Conservation (phyloP, 2,329 filamentous ascomycete species). For the Didymella glomerata region DNA sequence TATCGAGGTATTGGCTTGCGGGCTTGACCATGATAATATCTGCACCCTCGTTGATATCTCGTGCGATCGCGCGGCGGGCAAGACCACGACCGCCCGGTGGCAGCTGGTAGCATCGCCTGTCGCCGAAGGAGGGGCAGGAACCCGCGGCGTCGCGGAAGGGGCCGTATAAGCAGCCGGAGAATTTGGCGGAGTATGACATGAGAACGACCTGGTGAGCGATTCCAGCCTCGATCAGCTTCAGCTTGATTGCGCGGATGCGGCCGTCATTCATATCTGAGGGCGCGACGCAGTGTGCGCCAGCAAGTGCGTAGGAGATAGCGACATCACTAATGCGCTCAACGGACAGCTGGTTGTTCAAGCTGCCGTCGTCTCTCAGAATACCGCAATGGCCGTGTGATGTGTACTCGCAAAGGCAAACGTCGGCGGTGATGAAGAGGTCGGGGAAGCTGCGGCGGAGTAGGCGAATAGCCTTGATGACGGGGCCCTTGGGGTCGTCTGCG, state of each 20-base stretch:
- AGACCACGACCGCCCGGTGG: slow-evolving; percentile 91
- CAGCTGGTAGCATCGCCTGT: slow-evolving; percentile 95
- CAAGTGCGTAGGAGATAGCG: slow-evolving; percentile 95
- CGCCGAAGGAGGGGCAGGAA: slow-evolving; percentile 88
- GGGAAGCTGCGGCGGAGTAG: slow-evolving; percentile 86
- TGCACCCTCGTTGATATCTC: slow-evolving; percentile 92
- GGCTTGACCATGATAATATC: slow-evolving; percentile 99
- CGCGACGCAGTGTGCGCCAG: slow-evolving; percentile 94
- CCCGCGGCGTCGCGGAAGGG: slow-evolving; percentile 97
- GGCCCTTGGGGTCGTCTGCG: slow-evolving; percentile 91
- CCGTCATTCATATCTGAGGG: slow-evolving; percentile 99
- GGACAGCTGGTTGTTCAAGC: slow-evolving; percentile 89
- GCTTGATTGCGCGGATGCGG: slow-evolving; percentile 94
- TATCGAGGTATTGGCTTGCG: slow-evolving; percentile 93
- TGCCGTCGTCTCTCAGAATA: slow-evolving; percentile 90
- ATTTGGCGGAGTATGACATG: slow-evolving; percentile 99
- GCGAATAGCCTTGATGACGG: slow-evolving; percentile 86
- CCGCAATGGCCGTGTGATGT: slow-evolving; percentile 98
- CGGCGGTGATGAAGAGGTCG: slow-evolving; percentile 86
- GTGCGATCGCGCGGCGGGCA: slow-evolving; percentile 85
- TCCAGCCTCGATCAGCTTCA: slow-evolving; percentile 94
- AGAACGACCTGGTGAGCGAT: slow-evolving; percentile 89
- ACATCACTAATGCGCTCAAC: slow-evolving; percentile 96
- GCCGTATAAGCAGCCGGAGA: slow-evolving; percentile 94
- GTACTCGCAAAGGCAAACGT: slow-evolving; percentile 98